Base-by-base conservation (phyloP, 2,329 filamentous ascomycete species). In the Xylaria sp. region DNA sequence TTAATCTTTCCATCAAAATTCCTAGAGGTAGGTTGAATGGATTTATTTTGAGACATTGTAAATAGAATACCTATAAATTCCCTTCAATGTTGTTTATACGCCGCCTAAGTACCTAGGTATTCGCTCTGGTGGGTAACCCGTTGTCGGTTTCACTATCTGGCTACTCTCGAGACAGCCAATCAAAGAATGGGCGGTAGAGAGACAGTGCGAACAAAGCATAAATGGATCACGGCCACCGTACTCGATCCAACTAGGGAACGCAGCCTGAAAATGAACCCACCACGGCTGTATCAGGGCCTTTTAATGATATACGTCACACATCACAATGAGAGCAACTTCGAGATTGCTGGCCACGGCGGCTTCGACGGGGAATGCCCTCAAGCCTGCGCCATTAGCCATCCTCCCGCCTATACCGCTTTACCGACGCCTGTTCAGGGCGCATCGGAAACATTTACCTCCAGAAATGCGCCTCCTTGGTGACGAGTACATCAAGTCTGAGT, bases 401-500 rank as follows among this genome's bases (percentile, higher is more conserved):
- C 87, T 98, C 48, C 94, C 94, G 6, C 94, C 94, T 0, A 92
- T 98, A 57, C 93, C 91, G 2, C 87, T 99, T 9, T 99, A 98
- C 84, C 89, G 96, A 69, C 90, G 96, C 44, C 83, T 99, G 32
- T 85, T 99, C 37, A 91, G 96, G 73, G 90, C 92, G 3, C 96
- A 99, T 82, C 89, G 96, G 74, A 93, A 91, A 77, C 87, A 91
- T 75, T 84, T 99, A 10, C 90, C 91, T 0, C 75, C 82, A 1
- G 91, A 97, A 64, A 88, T 90, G 90, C 90, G 96, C 44, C 67
- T 97, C 4, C 83, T 99, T 8, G 96, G 96, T 4, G 96, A 99
- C 78, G 89, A 94, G 80, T 99, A 98, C 81, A 86, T 98, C 80
- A 98, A 97, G 83, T 89, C 90, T 55, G 96, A 99, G 83, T 99